Evolutionary conservation across 306 rosid species (phyloP), one percentile per base, ranked within the genome.

Genomic region (Sicyos baderoa): DNA sequence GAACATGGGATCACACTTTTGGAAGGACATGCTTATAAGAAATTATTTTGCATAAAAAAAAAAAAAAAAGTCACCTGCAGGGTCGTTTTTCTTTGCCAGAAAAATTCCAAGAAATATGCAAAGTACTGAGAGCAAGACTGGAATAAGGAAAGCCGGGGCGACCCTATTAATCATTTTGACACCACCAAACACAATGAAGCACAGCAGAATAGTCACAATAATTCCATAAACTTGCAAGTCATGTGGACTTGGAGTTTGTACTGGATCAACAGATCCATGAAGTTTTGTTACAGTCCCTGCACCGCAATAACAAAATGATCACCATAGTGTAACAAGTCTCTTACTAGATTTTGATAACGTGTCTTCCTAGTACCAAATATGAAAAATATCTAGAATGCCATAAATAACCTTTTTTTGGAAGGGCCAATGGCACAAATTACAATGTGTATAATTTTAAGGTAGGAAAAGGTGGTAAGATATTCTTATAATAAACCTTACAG

Each of bases 141-240:
- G 91, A 72, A 94, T 74, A 58, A 94, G 97, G 80, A 94, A 90
- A 56, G 99, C 96, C 65, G 99, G 99, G 0, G 99, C 99, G 77
- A 94, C 99, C 85, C 97, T 86, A 77, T 94, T 94, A 75, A 94
- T 94, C 78, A 94, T 94, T 83, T 86, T 94, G 74, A 90, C 99
- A 61, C 99, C 99, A 75, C 99, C 99, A 83, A 94, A 94, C 72
- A 94, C 99, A 81, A 94, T 75, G 81, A 94, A 90, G 91, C 97
- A 90, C 62, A 94, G 83, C 47, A 94, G 3, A 68, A 94, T 86
- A n/a, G 99, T 90, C 86, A 88, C 95, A 72, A 94, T 84, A 70
- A 94, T 85, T 79, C 99, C 99, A 71, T 94, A 94, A 62, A 94
- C 80, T 86, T 94, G 99, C 86, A 94, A 75, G 79, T 94, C 99